Base-by-base conservation (phyloP, 805 yeast species). In the Metschnikowia hibisci region DNA sequence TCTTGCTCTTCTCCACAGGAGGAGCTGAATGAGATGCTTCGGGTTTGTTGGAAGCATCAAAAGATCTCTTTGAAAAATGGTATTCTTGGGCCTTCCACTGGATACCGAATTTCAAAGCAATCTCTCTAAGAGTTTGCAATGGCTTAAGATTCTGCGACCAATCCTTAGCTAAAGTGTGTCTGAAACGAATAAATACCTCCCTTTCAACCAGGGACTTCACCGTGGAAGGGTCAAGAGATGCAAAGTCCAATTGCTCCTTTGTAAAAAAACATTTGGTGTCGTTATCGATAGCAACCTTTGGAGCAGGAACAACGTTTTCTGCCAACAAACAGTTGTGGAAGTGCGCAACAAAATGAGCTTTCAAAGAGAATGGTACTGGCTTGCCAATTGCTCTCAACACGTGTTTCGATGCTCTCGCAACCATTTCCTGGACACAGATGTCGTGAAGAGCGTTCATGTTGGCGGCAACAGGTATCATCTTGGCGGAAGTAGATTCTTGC, bases 341-440 rank as follows among this genome's bases (percentile, higher is more conserved):
- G 54, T 82, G 90, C 9, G 84, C 67, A 44, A 87, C 77, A 25
- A 84, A 74, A 37, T 74, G 63, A 3, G 91, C 77, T 42, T 77
- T 73, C 45, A 84, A 66, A 33, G 72, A 63, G 9, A 75, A 42
- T 13, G 93, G 87, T 13, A 82, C 57, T 1, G 53, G 42, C 5
- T 51, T 53, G 31, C 82, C 61, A 22, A 63, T 58, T 3, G 62
- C 59, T 58, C 88, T 80, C 55, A 90, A 65, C 34, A 82, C 61
- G 56, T 88, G 95, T 67, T 91, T 91, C 39, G 78, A 63, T 22
- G 87, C 78, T 66, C 99, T 82, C 18, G 91, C 77, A 54, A 90
- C 63, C 70, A 90, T 82, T 64, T 90, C 98, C 43, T 73, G 78
- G 32, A 68, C 60, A 25, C 80, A 62, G 31, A 81, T 61, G 11